Base-by-base conservation (phyloP, 2,329 filamentous ascomycete genomes). In the Kalaharituber pfeilii region DNA sequence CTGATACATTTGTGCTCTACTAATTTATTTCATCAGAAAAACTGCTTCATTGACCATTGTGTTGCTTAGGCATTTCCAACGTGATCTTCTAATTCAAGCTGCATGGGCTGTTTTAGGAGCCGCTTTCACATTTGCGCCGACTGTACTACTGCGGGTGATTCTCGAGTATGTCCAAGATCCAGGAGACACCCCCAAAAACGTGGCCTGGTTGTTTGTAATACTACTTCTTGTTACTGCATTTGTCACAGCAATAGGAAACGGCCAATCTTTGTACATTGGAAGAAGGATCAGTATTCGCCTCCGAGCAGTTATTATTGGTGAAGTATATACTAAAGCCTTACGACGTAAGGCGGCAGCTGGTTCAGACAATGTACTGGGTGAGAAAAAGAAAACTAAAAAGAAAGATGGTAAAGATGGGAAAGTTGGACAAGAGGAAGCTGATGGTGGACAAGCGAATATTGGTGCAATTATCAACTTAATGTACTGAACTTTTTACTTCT, bases 381-480 rank as follows among this genome's bases (percentile, higher is more conserved):
- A 64, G 2, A 67, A 72, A 25, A 64, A 72, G 7, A 68, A 73
- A 52, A 59, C 65, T 52, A 66, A 56, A 54, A 54, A 66, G 61
- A 58, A 71, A 68, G 57, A 63, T 65, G 62, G 68, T 64, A 61
- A 66, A 66, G 66, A 67, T 30, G 65, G 66, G 15, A 61, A 69
- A 3, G 67, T 69, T n/a, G 63, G 68, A 39, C 67, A 67, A 53
- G 67, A 67, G 53, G 67, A 71, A 52, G 62, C 62, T 1, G 65
- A 70, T 18, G 81, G 86, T 58, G 77, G 82, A 55, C 86, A 94
- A 70, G 89, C 87, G 36, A 95, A 91, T 57, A 76, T 93, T 51
- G 91, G 93, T 59, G 94, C 91, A n/a, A 95, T 98, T 65, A 98
- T 98, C 72, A 98, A 96, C 68, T 74, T 98, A 61, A 98, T 98